Evolutionary conservation across 164 flowering plant species (phyloP), one percentile per base, ranked within the genome.

Genomic region (Magnolia kwangsiensis): DNA sequence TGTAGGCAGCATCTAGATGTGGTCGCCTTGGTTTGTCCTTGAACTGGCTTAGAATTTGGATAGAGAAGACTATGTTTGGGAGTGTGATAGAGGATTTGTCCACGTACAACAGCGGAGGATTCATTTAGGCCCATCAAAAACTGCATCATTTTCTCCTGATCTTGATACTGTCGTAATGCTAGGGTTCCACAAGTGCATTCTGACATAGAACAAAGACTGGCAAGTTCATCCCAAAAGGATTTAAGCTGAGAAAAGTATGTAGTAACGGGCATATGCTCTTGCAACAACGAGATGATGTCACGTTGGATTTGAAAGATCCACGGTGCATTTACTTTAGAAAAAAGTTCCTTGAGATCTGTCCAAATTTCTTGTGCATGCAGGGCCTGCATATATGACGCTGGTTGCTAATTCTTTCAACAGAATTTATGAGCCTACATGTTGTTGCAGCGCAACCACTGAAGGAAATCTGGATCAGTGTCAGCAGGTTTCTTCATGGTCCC

Each of bases 151-250:
- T 37, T 37, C 45, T 37, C 45, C 45, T 37, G 45, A 37, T 37
- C 45, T 5, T 37, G 45, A 37, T 37, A 37, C 0, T 37, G 7
- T 37, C 45, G 7, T 5, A 37, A 37, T 37, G 45, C 45, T 37
- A 37, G 45, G 45, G 45, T 37, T 16, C 73, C 73, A 6, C 51
- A 71, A 31, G 73, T 71, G 23, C 51, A 71, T 18, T 50, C 10
- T 0, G 50, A 16, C 51, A 71, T 5, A 4, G 18, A 10, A 16
- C 18, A 4, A 71, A 23, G 45, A 16, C 51, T 29, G 3, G 19
- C 23, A 19, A 50, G 45, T 49, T 71, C 73, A 50, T 71, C 73
- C 73, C 73, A 71, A 16, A 45, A 45, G 13, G 55, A 50, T 23
- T 71, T 71, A 50, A 71, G 18, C 21, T 37, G 13, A 16, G 73